Base-by-base conservation (phyloP, 805 yeast species). In the Spathaspora girioi region DNA sequence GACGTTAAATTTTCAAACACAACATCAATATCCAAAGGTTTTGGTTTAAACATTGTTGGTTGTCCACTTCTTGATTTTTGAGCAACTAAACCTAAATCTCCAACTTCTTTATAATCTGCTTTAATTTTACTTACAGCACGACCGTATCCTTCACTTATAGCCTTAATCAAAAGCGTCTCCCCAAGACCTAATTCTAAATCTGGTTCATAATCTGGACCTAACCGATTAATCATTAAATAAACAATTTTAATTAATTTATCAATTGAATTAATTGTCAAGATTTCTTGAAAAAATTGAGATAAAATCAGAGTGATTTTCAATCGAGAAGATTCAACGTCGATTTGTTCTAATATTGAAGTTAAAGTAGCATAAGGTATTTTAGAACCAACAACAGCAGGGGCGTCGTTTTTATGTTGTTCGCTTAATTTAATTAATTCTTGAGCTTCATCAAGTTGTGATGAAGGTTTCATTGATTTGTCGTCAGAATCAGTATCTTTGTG, bases 111-210 rank as follows among this genome's bases (percentile, higher is more conserved):
- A 61, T 86, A 88, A 54, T 89, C 94, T 31, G 76, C 73, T 64
- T 83, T 91, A 49, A 94, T 80, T 54, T 85, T 89, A 2, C 82
- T 71, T 0, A 82, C 58, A 0, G 92, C 78, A 50, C 96, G 77
- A 1, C 99, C 99, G 15, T 96, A 92, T 47, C 96, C 82, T 62
- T 89, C 96, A 35, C 91, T 83, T 41, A 94, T 82, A 0, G 98
- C 94, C 62, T 92, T 94, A 61, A 92, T 83, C 26, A 94, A 71
- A 10, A 94, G 65, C 2, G 96, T 84, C 66, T 94, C 99, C 15
- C 99, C 99, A 2, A 94, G 76, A 0, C 99, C 99, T 23, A 94
- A 74, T 63, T 94, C 99, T 51, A 93, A 71, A 29, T 96, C 97
- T 1, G 78, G 77, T 63, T 90, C 97, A 63, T 94, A 94, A 65